Evolutionary conservation across 2,329 filamentous ascomycete genomes (phyloP).

Genomic region (Cadophora sp.): DNA sequence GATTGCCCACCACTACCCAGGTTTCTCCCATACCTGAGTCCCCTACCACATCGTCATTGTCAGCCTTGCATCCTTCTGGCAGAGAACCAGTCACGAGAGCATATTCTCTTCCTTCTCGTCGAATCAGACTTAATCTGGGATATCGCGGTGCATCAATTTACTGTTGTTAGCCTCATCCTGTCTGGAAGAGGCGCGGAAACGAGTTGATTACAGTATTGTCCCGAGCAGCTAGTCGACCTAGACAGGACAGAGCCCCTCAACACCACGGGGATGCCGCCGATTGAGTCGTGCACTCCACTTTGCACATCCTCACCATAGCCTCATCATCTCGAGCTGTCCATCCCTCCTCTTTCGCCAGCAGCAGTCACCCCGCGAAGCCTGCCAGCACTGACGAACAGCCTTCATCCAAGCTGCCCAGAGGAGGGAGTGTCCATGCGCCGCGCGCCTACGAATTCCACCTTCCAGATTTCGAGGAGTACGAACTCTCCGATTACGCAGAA

Average conservation of each 20-base stretch:
- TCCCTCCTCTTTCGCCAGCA: slow-evolving; percentile 37
- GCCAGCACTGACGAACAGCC: slow-evolving; percentile 23
- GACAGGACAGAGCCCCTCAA: not conserved
- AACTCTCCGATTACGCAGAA: slow-evolving; percentile 41
- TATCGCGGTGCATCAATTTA: not conserved
- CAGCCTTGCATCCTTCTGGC: slow-evolving; percentile 4
- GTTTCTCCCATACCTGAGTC: no score
- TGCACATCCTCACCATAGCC: slow-evolving; percentile 35
- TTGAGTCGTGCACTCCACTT: slow-evolving; percentile 11
- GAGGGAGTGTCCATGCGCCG: slow-evolving; percentile 30
- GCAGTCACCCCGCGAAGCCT: slow-evolving; percentile 13
- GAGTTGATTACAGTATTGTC: not conserved
- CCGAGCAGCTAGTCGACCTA: not conserved
- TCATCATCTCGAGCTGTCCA: slow-evolving; percentile 22
- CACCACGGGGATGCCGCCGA: not conserved
- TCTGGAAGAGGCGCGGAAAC: not conserved
- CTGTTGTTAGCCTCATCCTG: not conserved
- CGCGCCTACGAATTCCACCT: slow-evolving; percentile 18
- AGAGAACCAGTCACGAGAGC: not conserved
- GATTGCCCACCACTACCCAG: slow-evolving; percentile 4
- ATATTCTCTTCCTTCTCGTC: not conserved
- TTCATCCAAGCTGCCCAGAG: slow-evolving; percentile 36
- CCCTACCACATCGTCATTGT: not conserved
- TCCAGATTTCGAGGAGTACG: slow-evolving; percentile 39
- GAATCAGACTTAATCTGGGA: not conserved